Percentiles rank a stretch among this genome's conserved stretches.
Evolutionary conservation across 2,329 filamentous ascomycete species (phyloP).

Genomic region (Colletotrichum simmondsii): DNA sequence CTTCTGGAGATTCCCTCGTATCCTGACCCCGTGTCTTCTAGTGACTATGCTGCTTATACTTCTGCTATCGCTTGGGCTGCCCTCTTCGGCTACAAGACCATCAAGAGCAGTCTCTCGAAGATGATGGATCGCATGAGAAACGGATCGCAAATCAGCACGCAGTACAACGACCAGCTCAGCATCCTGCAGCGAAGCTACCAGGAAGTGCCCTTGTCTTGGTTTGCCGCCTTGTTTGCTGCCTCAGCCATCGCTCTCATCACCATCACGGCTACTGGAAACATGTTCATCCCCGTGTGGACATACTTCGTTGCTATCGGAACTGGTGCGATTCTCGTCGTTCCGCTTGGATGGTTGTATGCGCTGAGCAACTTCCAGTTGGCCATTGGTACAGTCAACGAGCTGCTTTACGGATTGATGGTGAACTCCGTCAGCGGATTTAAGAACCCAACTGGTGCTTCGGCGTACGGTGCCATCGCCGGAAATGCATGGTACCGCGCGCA

Average conservation of each 20-base stretch:
- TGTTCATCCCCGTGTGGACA: constrained; percentile 71
- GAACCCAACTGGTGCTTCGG: constrained; percentile 67
- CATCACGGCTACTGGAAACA: constrained; percentile 59
- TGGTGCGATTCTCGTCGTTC: constrained; percentile 65
- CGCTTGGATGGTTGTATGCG: constrained; percentile 69
- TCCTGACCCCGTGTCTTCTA: neutral
- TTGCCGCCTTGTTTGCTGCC: constrained; percentile 57
- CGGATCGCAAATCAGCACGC: constrained; percentile 56
- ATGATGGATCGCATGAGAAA: constrained; percentile 42
- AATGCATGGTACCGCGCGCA: constrained; percentile 71
- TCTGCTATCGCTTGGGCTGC: constrained; percentile 62
- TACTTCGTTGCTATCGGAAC: constrained; percentile 67
- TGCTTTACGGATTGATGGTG: constrained; percentile 70
- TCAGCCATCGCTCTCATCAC: constrained; percentile 58
- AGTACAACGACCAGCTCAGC: constrained; percentile 69
- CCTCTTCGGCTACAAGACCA: constrained; percentile 51
- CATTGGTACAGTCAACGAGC: constrained; percentile 55
- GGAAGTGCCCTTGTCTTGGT: constrained; percentile 71
- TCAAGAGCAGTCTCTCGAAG: constrained; percentile 49
- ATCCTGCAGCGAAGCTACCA: constrained; percentile 66
- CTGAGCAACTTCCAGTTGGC: constrained; percentile 63
- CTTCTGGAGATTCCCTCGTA: neutral
- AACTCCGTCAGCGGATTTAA: constrained; percentile 55
- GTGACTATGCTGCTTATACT: constrained; percentile 62
- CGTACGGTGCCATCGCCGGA: constrained; percentile 69